A percentile compares a stretch with the other conserved stretches of the same genome.
Conservation (phyloP, 257 asterid genomes). For the Oldenlandia corymbosa region DNA sequence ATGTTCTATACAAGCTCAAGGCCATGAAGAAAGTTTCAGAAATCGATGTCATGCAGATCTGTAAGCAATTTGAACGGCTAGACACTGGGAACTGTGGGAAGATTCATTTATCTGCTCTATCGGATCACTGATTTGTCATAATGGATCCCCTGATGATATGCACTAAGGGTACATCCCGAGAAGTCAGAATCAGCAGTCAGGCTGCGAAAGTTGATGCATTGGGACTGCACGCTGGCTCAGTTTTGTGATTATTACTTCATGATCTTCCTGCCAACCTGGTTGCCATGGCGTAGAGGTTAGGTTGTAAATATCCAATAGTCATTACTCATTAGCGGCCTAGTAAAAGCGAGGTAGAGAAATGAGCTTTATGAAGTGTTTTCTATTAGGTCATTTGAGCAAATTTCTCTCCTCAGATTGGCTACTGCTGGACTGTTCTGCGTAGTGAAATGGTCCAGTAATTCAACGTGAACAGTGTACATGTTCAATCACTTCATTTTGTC, state of each 20-base stretch:
- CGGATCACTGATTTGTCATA: constrained; percentile 37
- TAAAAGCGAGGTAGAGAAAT: constrained; percentile 22
- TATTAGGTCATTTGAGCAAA: not conserved
- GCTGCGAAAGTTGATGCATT: not conserved
- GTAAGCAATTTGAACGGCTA: constrained; percentile 73
- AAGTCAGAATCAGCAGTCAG: no score
- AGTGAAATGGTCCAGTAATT: constrained; percentile 7
- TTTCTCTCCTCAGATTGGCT: constrained; percentile 9
- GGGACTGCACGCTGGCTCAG: not conserved
- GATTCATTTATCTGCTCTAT: constrained; percentile 80
- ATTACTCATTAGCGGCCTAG: constrained; percentile 2
- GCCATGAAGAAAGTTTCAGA: constrained; percentile 78
- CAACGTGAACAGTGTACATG: not conserved
- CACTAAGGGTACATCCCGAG: no score
- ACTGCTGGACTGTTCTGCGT: not conserved
- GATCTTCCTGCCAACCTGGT: not conserved
- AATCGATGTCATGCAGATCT: constrained; percentile 59
- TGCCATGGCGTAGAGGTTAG: constrained; percentile 1
- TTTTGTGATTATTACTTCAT: not conserved
- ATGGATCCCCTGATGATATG: not conserved
- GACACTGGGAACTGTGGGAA: constrained; percentile 84
- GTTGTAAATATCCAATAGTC: constrained; percentile 2
- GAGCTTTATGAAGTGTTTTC: constrained; percentile 1
- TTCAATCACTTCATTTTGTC: constrained; percentile 2
- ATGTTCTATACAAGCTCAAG: constrained; percentile 82